phyloP scores from a whole-genome alignment of 2,329 filamentous ascomycete genomes.

The Fusarium multiceps region DNA sequence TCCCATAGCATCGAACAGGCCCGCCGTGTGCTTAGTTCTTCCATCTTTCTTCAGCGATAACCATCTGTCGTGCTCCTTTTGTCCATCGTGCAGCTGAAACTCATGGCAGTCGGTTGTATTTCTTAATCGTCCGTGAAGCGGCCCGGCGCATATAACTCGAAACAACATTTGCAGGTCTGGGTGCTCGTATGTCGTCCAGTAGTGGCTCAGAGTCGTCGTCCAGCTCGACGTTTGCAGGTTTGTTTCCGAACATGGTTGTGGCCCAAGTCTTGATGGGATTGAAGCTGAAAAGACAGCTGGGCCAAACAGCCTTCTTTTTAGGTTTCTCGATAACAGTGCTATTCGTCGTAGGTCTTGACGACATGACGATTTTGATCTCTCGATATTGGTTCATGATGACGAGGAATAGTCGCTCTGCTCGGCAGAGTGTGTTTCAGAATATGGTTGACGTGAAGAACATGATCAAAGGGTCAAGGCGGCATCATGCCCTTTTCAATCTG shows the following conservation, averaged over 20 bases:
- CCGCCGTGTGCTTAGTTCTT: background rate
- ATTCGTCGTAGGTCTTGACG: conserved; percentile 1
- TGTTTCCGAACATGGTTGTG: conserved; percentile 7
- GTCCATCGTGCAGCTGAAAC: background rate
- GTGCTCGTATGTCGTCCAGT: conserved; percentile 21
- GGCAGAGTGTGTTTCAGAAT: background rate
- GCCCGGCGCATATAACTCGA: conserved; percentile 56
- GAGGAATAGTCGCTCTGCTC: conserved; percentile 9
- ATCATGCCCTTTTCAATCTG: conserved; percentile 23
- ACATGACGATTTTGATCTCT: conserved; percentile 37
- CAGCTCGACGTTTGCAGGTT: background rate
- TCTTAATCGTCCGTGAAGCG: conserved; percentile 54
- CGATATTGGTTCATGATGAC: conserved; percentile 22
- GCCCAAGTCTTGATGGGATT: conserved; percentile 30
- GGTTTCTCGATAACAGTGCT: background rate
- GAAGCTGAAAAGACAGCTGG: conserved; percentile 20
- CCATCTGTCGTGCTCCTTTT: background rate
- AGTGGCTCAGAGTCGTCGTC: conserved; percentile 42
- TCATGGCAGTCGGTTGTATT: conserved; percentile 47
- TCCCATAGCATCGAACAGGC: background rate
- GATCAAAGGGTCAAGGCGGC: background rate
- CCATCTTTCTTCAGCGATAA: background rate
- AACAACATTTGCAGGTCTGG: conserved; percentile 56
- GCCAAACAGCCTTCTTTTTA: conserved; percentile 12
- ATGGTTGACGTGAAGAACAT: background rate